A percentile compares a stretch with the other conserved stretches of the same genome.
phyloP scores from a whole-genome alignment of 768 basidiomycete genomes.

The Erythrobasidium yunnanense region DNA sequence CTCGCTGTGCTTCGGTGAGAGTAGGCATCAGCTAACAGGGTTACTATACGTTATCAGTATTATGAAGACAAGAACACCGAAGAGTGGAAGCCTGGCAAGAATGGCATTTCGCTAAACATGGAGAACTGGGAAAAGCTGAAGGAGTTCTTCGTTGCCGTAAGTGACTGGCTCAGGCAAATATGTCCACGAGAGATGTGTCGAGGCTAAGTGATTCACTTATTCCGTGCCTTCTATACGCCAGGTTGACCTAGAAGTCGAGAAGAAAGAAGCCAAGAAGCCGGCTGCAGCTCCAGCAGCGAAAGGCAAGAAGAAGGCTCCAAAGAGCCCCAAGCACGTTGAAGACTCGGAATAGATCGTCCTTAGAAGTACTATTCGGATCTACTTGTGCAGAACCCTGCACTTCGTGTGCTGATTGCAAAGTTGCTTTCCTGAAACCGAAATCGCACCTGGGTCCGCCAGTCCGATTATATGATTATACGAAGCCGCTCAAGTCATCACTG shows the following conservation, averaged over 20 bases:
- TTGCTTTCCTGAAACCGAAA: too few relatives aligned
- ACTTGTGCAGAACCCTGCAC: too few relatives aligned
- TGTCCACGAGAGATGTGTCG: neutral
- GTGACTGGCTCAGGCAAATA: too few relatives aligned
- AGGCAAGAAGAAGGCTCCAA: neutral
- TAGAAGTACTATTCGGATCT: neutral
- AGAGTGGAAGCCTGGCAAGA: neutral
- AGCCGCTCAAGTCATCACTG: too few relatives aligned
- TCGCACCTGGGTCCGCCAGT: too few relatives aligned
- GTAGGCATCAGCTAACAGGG: neutral
- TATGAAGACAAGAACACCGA: neutral
- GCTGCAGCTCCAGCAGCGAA: neutral
- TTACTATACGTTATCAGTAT: neutral
- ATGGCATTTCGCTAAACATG: neutral
- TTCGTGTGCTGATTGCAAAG: too few relatives aligned
- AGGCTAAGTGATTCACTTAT: neutral
- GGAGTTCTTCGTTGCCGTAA: neutral
- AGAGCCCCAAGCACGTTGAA: neutral
- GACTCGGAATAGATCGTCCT: neutral
- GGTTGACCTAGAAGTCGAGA: neutral
- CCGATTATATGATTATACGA: too few relatives aligned
- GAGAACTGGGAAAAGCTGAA: neutral
- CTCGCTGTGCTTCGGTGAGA: neutral
- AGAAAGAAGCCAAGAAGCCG: neutral
- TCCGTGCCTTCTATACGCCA: neutral